Evolutionary conservation across 768 basidiomycete species (phyloP), one percentile per base, ranked within the genome.

Genomic region (Lyophyllum decastes): DNA sequence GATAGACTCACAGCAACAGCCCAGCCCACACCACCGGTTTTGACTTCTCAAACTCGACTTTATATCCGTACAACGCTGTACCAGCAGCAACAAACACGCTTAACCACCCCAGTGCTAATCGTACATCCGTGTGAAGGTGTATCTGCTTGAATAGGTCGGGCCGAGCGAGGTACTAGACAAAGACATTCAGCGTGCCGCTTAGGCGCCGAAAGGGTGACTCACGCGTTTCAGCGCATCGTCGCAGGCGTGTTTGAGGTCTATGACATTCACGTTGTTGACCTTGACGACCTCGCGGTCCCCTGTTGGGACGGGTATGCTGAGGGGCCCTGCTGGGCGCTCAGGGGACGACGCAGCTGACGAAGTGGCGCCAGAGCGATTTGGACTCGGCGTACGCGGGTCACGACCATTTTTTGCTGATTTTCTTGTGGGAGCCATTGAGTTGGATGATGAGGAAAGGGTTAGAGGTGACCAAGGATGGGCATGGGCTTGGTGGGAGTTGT

Each of bases 141-240:
- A 87, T 93, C 69, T 91, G 90, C 58, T 89, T 91, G 78, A 95
- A 98, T 38, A 93, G 72, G 53, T 88, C 86, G 9, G 90, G 90
- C 54, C 88, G 81, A 52, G 90, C 84, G 43, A 95, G 79, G 69
- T 87, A 91, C 93, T 95, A 70, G n/a, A 17, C 21, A 58, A 4
- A 45, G 38, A 16, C 30, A 27, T 24, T 54, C 62, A 53, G 52
- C 33, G 17, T 12, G 21, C 14, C 19, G 35, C 38, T 10, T 16
- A 30, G 26, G 33, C 34, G 43, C 10, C 17, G 10, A 7, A 19
- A 7, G 21, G 33, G 26, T 24, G 40, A 76, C 78, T 55, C 69
- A 96, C 95, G 67, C 92, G 88, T 73, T 92, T 94, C 57, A 98
- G 76, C 45, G 89, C 88, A 75, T 98, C 95, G 72, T 98, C 95